Evolutionary conservation across 345 rosid species (phyloP), one percentile per base, ranked within the genome.

Genomic region (Rhizophora mangle): DNA sequence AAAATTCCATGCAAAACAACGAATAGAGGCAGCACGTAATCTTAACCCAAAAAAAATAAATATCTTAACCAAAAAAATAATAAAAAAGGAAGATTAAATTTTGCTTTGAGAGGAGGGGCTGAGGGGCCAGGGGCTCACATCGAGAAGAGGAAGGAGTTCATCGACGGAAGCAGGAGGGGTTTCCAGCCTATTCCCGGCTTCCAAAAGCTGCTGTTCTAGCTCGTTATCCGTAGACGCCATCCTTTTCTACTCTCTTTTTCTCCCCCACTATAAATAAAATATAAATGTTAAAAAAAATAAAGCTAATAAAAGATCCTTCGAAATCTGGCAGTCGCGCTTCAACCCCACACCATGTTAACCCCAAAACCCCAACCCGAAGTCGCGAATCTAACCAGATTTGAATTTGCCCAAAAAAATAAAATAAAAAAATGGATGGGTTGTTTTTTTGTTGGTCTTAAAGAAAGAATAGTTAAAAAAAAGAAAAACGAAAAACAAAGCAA

Each of bases 61-160:
- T 26, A 68, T 8, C 4, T 2, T 2, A 8, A 0, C 11, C 8
- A 39, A 5, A 34, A 9, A 21, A n/a, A 11, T 21, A 36, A 18
- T 19, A 8, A 27, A 31, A 0, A 26, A 15, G 20, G 6, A n/a
- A 54, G 4, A 32, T 19, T 34, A 65, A 65, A 54, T 8, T n/a
- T 54, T 21, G 8, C 49, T 39, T 39, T 0, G 32, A 4, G 32
- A 5, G 5, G 7, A 3, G 3, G 15, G 1, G 37, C 8, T 1
- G 8, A 34, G 46, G 46, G 46, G 46, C 13, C 2, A 11, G 46
- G 69, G 63, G 64, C 90, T 84, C 72, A 89, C 99, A 46, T 95
- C 93, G 9, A 95, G 96, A 68, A 92, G 89, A 73, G 83, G 65
- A 71, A 95, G 89, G 72, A 95, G 93, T 56, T 85, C 91, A 9